Conservation (phyloP, 345 rosid species). For the Bruguiera sexangula region DNA sequence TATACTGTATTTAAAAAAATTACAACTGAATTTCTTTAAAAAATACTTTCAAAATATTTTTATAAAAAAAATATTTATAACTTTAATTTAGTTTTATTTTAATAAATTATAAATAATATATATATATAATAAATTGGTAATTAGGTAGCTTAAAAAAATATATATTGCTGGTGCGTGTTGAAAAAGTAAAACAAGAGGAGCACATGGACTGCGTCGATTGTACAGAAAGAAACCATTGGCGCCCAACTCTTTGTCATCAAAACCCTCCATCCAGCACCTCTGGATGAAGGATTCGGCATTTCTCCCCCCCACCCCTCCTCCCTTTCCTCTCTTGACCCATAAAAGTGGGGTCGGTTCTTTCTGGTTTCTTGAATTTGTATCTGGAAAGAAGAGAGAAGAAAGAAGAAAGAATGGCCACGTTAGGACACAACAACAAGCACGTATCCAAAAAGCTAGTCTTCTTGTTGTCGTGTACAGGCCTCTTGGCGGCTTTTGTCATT, state of each 20-base stretch:
- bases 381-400: constrained; percentile 8
- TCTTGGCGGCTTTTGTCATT: constrained; percentile 43
- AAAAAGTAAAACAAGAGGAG: too few species aligned
- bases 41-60: too few species aligned
- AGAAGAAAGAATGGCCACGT: constrained; percentile 36
- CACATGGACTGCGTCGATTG: not conserved
- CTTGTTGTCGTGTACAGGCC: constrained; percentile 27
- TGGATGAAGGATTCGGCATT: not conserved
- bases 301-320: not conserved
- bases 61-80: too few species aligned
- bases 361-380: constrained; percentile 7
- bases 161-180: not conserved
- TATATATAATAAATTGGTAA: too few species aligned
- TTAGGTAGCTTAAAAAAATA: too few species aligned
- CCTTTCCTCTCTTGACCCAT: not conserved
- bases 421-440: constrained; percentile 25
- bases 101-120: too few species aligned
- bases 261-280: not conserved
- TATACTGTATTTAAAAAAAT: too few species aligned
- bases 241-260: constrained; percentile 37
- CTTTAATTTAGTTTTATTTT: too few species aligned
- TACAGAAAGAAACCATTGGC: constrained; percentile 49
- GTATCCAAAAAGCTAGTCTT: constrained; percentile 29
- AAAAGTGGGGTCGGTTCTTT: constrained; percentile 9
- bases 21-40: too few species aligned